Evolutionary conservation across 2,329 filamentous ascomycete genomes (phyloP).

Genomic region (Pseudogymnoascus sp.): DNA sequence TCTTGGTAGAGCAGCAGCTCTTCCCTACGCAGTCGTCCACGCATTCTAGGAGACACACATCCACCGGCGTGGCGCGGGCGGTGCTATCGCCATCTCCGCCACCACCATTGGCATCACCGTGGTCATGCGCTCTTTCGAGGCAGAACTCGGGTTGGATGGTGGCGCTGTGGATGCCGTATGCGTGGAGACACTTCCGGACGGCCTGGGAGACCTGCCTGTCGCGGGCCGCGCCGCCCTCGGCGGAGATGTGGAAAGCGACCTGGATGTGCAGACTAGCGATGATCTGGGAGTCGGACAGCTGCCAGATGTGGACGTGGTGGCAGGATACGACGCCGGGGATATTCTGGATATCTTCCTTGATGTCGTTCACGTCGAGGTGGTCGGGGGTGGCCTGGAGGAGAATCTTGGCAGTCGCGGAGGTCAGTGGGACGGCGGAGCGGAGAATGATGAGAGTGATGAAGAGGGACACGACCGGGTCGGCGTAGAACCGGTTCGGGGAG

Average conservation of each 20-base stretch:
- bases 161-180: constrained; percentile 91
- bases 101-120: constrained; percentile 16
- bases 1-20: constrained; percentile 25
- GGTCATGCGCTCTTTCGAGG: constrained; percentile 38
- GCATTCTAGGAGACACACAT: constrained; percentile 29
- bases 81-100: constrained; percentile 24
- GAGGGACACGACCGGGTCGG: constrained; percentile 86
- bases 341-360: constrained; percentile 82
- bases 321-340: constrained; percentile 83
- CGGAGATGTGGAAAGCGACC: constrained; percentile 82
- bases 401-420: constrained; percentile 75
- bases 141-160: constrained; percentile 95
- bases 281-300: constrained; percentile 89
- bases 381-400: constrained; percentile 90
- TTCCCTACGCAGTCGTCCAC: constrained; percentile 30
- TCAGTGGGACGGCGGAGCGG: constrained; percentile 70
- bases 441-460: constrained; percentile 81
- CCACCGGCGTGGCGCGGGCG: constrained; percentile 14
- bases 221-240: constrained; percentile 60
- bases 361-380: constrained; percentile 79
- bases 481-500: constrained; percentile 76
- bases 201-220: constrained; percentile 88
- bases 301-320: constrained; percentile 97
- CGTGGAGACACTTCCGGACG: constrained; percentile 83
- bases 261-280: constrained; percentile 92